Evolutionary conservation across 345 rosid genomes (phyloP).

Genomic region (Citrus hindsii): DNA sequence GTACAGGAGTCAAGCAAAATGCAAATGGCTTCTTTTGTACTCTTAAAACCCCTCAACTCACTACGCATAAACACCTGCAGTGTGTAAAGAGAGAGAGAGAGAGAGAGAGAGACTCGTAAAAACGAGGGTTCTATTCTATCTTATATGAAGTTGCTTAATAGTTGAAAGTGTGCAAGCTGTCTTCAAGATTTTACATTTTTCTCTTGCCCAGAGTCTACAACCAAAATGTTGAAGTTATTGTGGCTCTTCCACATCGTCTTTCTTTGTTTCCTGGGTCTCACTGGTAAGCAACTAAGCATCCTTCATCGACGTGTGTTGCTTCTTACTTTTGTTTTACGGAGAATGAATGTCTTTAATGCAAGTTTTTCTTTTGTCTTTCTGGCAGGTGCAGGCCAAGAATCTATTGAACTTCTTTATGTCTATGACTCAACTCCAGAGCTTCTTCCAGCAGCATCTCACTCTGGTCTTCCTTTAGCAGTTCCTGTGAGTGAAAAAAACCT

Average conservation of each 20-base stretch:
- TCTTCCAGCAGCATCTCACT: conserved; percentile 25
- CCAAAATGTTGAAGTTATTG: conserved; percentile 24
- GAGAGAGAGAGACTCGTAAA: too few species aligned
- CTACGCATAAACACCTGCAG: background rate
- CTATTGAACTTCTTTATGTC: conserved; percentile 34
- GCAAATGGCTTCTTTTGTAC: background rate
- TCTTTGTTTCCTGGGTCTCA: conserved; percentile 39
- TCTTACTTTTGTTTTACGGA: background rate
- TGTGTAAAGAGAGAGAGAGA: background rate
- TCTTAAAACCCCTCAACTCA: background rate
- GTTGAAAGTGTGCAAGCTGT: background rate
- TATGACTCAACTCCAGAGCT: conserved; percentile 23
- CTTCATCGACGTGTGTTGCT: background rate
- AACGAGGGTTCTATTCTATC: background rate
- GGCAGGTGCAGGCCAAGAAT: conserved; percentile 62
- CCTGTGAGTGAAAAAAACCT: conserved; percentile 43
- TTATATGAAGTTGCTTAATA: background rate
- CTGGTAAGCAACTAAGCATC: conserved; percentile 32
- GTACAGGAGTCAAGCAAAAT: background rate
- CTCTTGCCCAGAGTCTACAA: background rate
- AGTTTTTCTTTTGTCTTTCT: background rate
- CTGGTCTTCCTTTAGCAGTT: conserved; percentile 41
- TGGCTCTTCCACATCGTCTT: conserved; percentile 29
- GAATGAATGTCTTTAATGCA: background rate
- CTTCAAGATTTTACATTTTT: background rate